These are phyloP conservation scores for Coleophoma eucalyptorum DNA, from an alignment of 2,329 filamentous ascomycete species.

Conservation along the genomic window DNA sequence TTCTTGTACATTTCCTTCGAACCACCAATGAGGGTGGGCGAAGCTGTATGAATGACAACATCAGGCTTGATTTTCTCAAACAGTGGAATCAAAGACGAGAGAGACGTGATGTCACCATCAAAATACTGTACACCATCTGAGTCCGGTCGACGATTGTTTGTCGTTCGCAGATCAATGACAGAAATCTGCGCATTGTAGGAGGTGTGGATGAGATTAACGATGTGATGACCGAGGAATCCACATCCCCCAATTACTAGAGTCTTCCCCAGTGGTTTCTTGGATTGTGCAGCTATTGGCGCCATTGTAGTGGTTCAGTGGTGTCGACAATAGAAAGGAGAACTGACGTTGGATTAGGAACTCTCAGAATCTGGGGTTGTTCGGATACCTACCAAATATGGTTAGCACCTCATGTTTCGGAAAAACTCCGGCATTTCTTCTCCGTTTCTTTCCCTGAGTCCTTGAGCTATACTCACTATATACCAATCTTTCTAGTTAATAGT, in stretches of 20 bases:
- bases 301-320: conserved; percentile 1
- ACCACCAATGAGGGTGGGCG: conserved; percentile 53
- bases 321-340: too few species aligned
- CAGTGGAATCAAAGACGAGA: conserved; percentile 53
- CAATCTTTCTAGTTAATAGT: too few species aligned
- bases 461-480: too few species aligned
- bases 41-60: conserved; percentile 89
- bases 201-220: conserved; percentile 69
- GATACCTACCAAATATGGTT: too few species aligned
- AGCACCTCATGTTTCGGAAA: too few species aligned
- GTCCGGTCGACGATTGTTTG: conserved; percentile 53
- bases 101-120: conserved; percentile 74
- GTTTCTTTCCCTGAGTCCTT: too few species aligned
- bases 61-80: conserved; percentile 68
- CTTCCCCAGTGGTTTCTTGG: conserved; percentile 48
- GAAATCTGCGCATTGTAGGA: conserved; percentile 54
- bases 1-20: conserved; percentile 64
- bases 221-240: conserved; percentile 80
- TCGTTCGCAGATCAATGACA: conserved; percentile 70
- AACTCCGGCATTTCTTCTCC: too few species aligned
- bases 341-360: too few species aligned
- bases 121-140: conserved; percentile 58
- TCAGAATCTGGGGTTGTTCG: too few species aligned
- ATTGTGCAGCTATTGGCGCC: conserved; percentile 7
- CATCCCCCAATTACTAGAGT: conserved; percentile 81